Evolutionary conservation across 768 basidiomycete genomes (phyloP).

Genomic region (Podaxis sp.): DNA sequence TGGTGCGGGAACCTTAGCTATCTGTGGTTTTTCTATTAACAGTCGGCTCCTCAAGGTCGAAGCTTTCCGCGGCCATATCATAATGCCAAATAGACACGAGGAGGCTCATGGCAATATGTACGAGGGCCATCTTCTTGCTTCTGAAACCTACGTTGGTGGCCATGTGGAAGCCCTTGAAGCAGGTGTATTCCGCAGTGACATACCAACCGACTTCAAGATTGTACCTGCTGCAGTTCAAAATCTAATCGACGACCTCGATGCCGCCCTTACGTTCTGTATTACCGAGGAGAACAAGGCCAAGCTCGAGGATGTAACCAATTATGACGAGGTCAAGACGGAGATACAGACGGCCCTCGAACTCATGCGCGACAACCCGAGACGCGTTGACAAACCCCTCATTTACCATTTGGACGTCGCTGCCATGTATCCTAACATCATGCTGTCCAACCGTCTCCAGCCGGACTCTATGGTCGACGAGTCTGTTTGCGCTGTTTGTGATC

Average conservation of each 20-base stretch:
- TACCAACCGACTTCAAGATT: conserved; percentile 91
- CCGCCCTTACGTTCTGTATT: conserved; percentile 86
- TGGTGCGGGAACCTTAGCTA: conserved; percentile 56
- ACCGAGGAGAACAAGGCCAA: conserved; percentile 77
- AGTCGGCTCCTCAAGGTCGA: conserved; percentile 64
- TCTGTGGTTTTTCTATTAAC: neutral
- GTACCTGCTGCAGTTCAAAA: conserved; percentile 82
- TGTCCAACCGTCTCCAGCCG: conserved; percentile 97
- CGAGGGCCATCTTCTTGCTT: conserved; percentile 93
- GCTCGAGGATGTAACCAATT: conserved; percentile 87
- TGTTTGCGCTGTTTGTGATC: conserved; percentile 97
- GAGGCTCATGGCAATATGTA: conserved; percentile 89
- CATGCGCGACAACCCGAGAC: conserved; percentile 88
- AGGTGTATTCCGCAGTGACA: conserved; percentile 96
- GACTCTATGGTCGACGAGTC: conserved; percentile 98
- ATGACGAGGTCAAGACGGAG: conserved; percentile 82
- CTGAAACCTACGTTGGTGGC: conserved; percentile 98
- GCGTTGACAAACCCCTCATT: conserved; percentile 89
- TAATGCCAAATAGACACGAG: conserved; percentile 98
- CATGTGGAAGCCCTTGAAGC: conserved; percentile 99
- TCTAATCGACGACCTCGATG: conserved; percentile 93
- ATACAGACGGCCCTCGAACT: conserved; percentile 77
- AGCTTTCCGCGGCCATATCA: conserved; percentile 85
- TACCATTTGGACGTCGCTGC: conserved; percentile 99
- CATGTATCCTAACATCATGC: conserved; percentile 99